Evolutionary conservation across 2,329 filamentous ascomycete species (phyloP).

Genomic region (Penicillium brevicompactum): DNA sequence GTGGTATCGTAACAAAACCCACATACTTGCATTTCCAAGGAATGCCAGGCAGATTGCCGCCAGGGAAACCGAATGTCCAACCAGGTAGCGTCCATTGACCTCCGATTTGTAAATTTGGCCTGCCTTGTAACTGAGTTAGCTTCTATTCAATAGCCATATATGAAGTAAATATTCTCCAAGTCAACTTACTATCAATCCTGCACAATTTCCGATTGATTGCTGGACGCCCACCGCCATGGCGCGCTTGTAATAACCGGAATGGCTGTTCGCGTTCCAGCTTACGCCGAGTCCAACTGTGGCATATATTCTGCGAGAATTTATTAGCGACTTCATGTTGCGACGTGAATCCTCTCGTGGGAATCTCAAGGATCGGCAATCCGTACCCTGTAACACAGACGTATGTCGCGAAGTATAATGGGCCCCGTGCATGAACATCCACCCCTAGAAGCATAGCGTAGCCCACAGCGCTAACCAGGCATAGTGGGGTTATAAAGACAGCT

Average conservation of each 20-base stretch:
- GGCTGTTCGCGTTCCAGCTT: conserved; percentile 17
- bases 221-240: conserved; percentile 15
- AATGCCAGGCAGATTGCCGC: conserved; percentile 13
- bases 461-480: conserved; percentile 12
- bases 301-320: conserved; percentile 5
- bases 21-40: conserved; percentile 13
- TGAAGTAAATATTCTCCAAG: too few species aligned
- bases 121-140: conserved; percentile 9
- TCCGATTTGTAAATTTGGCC: conserved; percentile 17
- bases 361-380: neutral
- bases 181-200: conserved; percentile 12
- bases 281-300: conserved; percentile 14
- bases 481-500: conserved; percentile 13
- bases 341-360: neutral
- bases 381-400: conserved; percentile 18
- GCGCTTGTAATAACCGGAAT: conserved; percentile 16
- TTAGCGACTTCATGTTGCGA: neutral
- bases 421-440: conserved; percentile 8
- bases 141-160: neutral
- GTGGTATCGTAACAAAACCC: conserved; percentile 8
- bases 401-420: conserved; percentile 15
- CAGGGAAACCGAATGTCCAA: conserved; percentile 15
- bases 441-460: conserved; percentile 17
- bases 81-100: conserved; percentile 10
- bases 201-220: conserved; percentile 15